Percentiles rank a stretch among this genome's conserved stretches.
Conservation (phyloP, 2,329 filamentous ascomycete species). For the Davidsoniella neocaledoniae region DNA sequence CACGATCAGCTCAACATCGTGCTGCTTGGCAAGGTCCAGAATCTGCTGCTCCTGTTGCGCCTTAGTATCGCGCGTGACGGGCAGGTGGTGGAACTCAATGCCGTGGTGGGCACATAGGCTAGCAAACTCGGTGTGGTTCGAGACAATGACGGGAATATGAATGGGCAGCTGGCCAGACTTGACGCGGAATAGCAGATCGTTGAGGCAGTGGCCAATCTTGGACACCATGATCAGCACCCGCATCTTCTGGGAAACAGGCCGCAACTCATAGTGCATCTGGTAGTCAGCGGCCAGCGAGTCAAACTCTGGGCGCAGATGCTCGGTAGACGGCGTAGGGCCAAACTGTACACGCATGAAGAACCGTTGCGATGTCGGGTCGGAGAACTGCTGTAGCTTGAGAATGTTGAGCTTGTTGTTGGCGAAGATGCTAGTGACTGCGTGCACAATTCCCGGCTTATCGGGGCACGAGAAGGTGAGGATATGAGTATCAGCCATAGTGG, state of each 20-base stretch:
- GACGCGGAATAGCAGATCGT: slow-evolving; percentile 62
- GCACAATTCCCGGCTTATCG: slow-evolving; percentile 70
- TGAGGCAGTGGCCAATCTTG: slow-evolving; percentile 34
- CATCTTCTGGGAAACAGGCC: slow-evolving; percentile 51
- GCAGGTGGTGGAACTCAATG: slow-evolving; percentile 66
- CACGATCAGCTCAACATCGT: slow-evolving; percentile 63
- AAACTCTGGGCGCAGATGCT: slow-evolving; percentile 39
- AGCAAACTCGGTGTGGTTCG: slow-evolving; percentile 63
- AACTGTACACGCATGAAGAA: slow-evolving; percentile 90
- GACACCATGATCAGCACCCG: slow-evolving; percentile 65
- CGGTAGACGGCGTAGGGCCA: slow-evolving; percentile 35
- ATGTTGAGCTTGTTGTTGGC: slow-evolving; percentile 62
- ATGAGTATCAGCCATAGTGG: slow-evolving; percentile 22
- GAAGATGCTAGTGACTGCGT: slow-evolving; percentile 65
- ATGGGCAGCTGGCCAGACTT: slow-evolving; percentile 58
- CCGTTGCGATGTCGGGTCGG: slow-evolving; percentile 52
- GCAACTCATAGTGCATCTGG: slow-evolving; percentile 55
- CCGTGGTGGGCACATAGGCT: slow-evolving; percentile 54
- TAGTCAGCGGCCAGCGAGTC: slow-evolving; percentile 43
- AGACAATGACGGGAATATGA: slow-evolving; percentile 62
- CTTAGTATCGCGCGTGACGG: slow-evolving; percentile 66
- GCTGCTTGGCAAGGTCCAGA: slow-evolving; percentile 49
- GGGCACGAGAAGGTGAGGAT: slow-evolving; percentile 72
- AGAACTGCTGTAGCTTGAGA: slow-evolving; percentile 72
- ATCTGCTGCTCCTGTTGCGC: slow-evolving; percentile 53